Conservation (phyloP, 1,284 basidiomycete genomes). For the Malassezia japonica region DNA sequence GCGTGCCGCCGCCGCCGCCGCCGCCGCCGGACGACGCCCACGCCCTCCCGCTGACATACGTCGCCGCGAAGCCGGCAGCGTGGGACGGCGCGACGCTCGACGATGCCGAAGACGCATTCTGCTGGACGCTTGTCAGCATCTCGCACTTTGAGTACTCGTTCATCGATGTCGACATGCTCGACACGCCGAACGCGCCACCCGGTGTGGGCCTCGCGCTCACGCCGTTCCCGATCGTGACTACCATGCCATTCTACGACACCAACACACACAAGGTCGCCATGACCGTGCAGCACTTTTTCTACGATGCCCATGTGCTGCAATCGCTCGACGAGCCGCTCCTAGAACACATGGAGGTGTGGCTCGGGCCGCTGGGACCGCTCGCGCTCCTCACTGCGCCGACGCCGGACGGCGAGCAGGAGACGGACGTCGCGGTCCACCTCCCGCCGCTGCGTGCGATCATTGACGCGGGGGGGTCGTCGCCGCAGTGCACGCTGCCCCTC, state of each 20-base stretch:
- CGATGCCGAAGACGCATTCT: constrained; percentile 84
- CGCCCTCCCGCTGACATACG: constrained; percentile 8
- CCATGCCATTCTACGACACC: constrained; percentile 65
- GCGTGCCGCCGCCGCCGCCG: background rate
- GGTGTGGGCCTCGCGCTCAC: constrained; percentile 53
- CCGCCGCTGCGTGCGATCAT: constrained; percentile 25
- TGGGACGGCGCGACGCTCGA: constrained; percentile 56
- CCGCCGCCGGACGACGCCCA: constrained; percentile 4
- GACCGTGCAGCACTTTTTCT: constrained; percentile 66
- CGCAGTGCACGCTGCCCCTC: constrained; percentile 31
- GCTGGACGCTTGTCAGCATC: constrained; percentile 91
- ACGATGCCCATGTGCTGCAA: constrained; percentile 37
- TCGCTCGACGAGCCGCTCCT: constrained; percentile 1
- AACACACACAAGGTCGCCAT: constrained; percentile 66
- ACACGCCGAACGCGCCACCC: constrained; percentile 62
- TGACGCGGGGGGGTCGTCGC: background rate
- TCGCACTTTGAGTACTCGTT: constrained; percentile 90
- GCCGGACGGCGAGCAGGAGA: constrained; percentile 18
- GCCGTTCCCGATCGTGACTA: constrained; percentile 75
- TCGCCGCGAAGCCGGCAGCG: background rate
- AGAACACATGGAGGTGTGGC: constrained; percentile 69
- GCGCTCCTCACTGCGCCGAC: background rate
- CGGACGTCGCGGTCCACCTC: constrained; percentile 24
- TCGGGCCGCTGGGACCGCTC: constrained; percentile 77
- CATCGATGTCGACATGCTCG: constrained; percentile 74